These are phyloP conservation scores for Alternaria novae-zelandiae DNA, from an alignment of 2,329 filamentous ascomycete species.

Conservation along the genomic window DNA sequence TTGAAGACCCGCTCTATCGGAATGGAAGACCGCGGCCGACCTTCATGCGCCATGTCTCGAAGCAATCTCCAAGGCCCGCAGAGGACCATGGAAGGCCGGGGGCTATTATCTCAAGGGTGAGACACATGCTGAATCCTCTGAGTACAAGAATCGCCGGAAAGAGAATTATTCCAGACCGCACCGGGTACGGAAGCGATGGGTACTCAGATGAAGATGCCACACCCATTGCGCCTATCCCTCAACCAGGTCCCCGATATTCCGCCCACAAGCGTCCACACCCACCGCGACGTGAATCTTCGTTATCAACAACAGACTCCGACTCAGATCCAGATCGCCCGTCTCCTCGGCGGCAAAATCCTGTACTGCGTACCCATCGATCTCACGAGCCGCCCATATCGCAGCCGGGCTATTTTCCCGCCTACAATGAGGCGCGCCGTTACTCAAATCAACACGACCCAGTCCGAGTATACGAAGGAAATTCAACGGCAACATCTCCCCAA, in stretches of 20 bases:
- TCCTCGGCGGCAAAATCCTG: constrained; percentile 32
- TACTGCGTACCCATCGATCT: constrained; percentile 50
- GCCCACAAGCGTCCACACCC: constrained; percentile 41
- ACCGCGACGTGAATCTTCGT: constrained; percentile 43
- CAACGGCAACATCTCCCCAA: constrained; percentile 27
- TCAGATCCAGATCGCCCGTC: constrained; percentile 37
- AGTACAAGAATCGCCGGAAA: constrained; percentile 23
- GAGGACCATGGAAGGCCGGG: constrained; percentile 33
- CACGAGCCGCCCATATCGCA: constrained; percentile 52
- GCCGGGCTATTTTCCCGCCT: constrained; percentile 47
- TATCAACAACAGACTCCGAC: constrained; percentile 41
- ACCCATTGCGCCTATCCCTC: constrained; percentile 32
- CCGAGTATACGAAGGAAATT: constrained; percentile 20
- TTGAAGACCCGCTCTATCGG: constrained; percentile 57
- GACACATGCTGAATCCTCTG: constrained; percentile 47
- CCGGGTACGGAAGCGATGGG: constrained; percentile 33
- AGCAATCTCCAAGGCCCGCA: constrained; percentile 32
- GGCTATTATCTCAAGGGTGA: constrained; percentile 37
- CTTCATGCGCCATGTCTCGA: constrained; percentile 51
- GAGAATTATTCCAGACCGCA: constrained; percentile 31
- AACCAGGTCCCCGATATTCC: constrained; percentile 28
- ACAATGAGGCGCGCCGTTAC: constrained; percentile 38
- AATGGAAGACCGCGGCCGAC: constrained; percentile 53
- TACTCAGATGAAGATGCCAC: constrained; percentile 40
- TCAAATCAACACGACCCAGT: constrained; percentile 30